Conservation (phyloP, 1,139 yeast genomes). For the Wickerhamomyces sp. region DNA sequence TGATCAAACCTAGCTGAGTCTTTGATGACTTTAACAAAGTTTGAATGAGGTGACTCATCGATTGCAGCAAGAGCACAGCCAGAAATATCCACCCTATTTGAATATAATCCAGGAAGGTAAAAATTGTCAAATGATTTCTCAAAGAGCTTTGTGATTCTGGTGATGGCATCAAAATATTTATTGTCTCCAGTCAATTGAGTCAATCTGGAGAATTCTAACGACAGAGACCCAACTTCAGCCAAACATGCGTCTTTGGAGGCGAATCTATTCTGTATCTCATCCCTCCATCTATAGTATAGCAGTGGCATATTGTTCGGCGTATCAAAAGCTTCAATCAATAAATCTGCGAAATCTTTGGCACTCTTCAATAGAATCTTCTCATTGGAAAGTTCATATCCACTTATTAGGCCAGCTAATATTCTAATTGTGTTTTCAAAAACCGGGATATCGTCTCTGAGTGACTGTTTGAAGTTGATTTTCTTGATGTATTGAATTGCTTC, state of each 20-base stretch:
- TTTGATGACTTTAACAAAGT: conserved; percentile 30
- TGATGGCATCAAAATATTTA: conserved; percentile 41
- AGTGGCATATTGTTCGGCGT: conserved; percentile 67
- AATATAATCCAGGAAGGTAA: conserved; percentile 36
- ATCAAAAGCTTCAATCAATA: conserved; percentile 63
- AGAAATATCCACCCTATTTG: conserved; percentile 41
- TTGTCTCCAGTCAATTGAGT: conserved; percentile 61
- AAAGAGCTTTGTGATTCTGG: conserved; percentile 37
- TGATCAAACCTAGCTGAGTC: conserved; percentile 22
- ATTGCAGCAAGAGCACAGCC: conserved; percentile 38
- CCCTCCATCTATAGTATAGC: conserved; percentile 53
- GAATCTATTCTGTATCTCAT: conserved; percentile 40
- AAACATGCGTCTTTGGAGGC: conserved; percentile 48
- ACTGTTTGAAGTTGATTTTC: conserved; percentile 45
- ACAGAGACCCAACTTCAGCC: conserved; percentile 65
- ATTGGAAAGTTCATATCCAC: conserved; percentile 62
- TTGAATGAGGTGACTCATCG: conserved; percentile 23
- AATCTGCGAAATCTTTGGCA: conserved; percentile 62
- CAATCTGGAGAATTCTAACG: conserved; percentile 65
- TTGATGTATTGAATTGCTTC: conserved; percentile 49
- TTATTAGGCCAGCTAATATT: conserved; percentile 65
- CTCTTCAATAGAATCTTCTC: conserved; percentile 49
- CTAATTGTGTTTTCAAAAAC: conserved; percentile 71
- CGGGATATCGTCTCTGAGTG: conserved; percentile 43
- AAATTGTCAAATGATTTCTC: conserved; percentile 31